Percentiles rank a stretch among this genome's conserved stretches.
phyloP scores from a whole-genome alignment of 192 early-diverging fungal genomes.

The Dissophora globulifera region DNA sequence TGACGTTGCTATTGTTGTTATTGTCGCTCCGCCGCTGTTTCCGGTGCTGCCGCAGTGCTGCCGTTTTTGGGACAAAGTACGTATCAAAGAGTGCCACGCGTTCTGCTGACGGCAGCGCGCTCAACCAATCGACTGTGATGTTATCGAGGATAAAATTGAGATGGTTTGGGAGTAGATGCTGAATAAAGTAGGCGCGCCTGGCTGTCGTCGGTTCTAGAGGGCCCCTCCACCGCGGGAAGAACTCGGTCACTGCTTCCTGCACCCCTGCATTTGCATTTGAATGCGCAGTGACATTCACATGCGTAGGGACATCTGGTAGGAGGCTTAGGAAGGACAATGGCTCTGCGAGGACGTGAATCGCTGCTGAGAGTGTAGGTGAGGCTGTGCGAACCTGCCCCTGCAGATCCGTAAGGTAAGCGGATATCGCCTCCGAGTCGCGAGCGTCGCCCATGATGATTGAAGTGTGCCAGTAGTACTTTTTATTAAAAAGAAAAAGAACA shows the following conservation, averaged over 20 bases:
- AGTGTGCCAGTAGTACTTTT: no score
- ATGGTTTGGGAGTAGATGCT: conserved; percentile 23
- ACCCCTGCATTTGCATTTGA: not conserved
- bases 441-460: conserved; percentile 16
- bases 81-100: conserved; percentile 30
- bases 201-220: conserved; percentile 9
- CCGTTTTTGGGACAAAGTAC: conserved; percentile 26
- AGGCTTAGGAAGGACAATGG: conserved; percentile 35
- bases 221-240: conserved; percentile 19
- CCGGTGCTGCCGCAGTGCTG: no score
- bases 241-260: no score
- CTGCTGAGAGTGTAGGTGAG: conserved; percentile 7
- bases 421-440: conserved; percentile 32
- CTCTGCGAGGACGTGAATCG: conserved; percentile 32
- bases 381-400: conserved; percentile 24
- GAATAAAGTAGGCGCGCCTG: conserved; percentile 21
- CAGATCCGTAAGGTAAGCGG: conserved; percentile 33
- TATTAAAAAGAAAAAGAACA: no score
- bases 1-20: no score
- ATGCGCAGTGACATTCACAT: not conserved
- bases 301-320: not conserved
- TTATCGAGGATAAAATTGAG: conserved; percentile 41
- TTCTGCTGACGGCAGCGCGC: conserved; percentile 21
- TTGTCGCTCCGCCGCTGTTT: no score
- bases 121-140: conserved; percentile 41